phyloP scores from a whole-genome alignment of 805 yeast genomes.

The Monosporozyma servazzii region DNA sequence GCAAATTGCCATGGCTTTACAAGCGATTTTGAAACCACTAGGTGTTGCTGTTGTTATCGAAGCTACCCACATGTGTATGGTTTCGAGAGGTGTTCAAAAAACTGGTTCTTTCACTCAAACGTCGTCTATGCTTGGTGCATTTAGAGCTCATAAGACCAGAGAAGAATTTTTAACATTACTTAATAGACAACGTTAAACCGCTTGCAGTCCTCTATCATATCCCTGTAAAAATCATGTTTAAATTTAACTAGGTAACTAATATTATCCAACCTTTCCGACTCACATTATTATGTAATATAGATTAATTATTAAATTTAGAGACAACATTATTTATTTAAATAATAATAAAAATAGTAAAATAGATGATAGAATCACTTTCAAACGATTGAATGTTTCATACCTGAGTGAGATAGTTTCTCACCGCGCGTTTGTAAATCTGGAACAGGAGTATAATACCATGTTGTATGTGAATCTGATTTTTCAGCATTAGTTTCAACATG shows the following conservation, averaged over 20 bases:
- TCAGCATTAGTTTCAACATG: slow-evolving; percentile 60
- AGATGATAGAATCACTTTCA: not conserved
- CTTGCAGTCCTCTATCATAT: not conserved
- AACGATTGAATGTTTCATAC: slow-evolving; percentile 18
- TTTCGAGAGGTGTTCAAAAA: slow-evolving; percentile 93
- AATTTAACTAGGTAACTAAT: not conserved
- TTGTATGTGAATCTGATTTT: slow-evolving; percentile 43
- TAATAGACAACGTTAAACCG: slow-evolving; percentile 36
- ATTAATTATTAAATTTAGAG: not conserved
- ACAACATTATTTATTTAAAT: too few species aligned
- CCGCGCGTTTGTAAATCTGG: slow-evolving; percentile 44
- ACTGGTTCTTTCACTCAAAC: slow-evolving; percentile 90
- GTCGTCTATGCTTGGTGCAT: slow-evolving; percentile 95
- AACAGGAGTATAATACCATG: slow-evolving; percentile 58
- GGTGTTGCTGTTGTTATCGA: slow-evolving; percentile 99
- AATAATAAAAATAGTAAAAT: not conserved
- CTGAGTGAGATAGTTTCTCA: slow-evolving; percentile 19
- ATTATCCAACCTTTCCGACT: not conserved
- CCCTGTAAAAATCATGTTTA: not conserved
- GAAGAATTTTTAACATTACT: slow-evolving; percentile 86
- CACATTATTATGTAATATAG: not conserved
- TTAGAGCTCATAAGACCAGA: slow-evolving; percentile 90
- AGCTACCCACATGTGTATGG: slow-evolving; percentile 99
- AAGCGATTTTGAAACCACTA: slow-evolving; percentile 83
- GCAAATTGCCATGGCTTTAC: slow-evolving; percentile 92